Percentiles rank a stretch among this genome's conserved stretches.
Conservation (phyloP, 306 rosid species). For the Pyrus communis region DNA sequence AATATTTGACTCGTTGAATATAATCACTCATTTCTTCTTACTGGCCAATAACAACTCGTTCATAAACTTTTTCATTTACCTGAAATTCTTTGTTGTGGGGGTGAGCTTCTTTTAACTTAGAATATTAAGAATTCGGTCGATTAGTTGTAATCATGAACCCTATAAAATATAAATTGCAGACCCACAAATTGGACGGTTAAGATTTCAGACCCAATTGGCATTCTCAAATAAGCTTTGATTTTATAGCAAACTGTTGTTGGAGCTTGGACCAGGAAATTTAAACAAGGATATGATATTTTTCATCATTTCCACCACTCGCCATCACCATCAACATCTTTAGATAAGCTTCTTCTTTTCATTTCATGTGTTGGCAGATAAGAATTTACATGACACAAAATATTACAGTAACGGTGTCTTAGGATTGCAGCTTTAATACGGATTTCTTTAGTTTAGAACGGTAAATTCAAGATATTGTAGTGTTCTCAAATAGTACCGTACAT, state of each 20-base stretch:
- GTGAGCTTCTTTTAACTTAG: neutral
- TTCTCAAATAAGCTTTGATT: neutral
- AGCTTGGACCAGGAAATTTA: neutral
- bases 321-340: neutral
- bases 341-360: neutral
- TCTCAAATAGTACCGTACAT: neutral
- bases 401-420: no score
- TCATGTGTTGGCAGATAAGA: neutral
- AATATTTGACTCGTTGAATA: no score
- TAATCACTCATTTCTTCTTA: no score
- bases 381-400: no score
- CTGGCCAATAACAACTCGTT: no score
- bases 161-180: neutral
- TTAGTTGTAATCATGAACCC: neutral
- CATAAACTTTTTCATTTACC: neutral
- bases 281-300: neutral
- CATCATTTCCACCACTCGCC: no score
- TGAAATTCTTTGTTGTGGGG: neutral
- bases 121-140: neutral
- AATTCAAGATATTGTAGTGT: neutral
- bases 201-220: constrained; percentile 10
- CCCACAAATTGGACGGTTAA: constrained; percentile 16
- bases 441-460: neutral
- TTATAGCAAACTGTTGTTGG: neutral
- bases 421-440: no score